Percentiles rank a stretch among this genome's conserved stretches.
Evolutionary conservation across 2,329 filamentous ascomycete genomes (phyloP).

Genomic region (Amauroascus niger): DNA sequence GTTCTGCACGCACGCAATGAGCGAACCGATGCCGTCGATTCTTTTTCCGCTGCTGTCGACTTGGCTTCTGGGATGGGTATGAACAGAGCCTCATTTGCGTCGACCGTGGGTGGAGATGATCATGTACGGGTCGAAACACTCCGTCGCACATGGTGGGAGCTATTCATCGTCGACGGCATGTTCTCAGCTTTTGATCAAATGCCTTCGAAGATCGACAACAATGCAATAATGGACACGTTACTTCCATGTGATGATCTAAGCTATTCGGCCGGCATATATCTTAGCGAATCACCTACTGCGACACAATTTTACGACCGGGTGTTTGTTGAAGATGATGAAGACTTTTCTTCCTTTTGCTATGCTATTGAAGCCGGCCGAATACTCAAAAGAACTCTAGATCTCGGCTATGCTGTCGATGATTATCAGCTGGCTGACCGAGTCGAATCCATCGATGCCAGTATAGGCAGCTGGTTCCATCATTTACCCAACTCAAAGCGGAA

Average conservation of each 20-base stretch:
- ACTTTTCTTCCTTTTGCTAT: constrained; percentile 77
- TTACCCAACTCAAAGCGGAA: constrained; percentile 63
- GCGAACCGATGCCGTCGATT: constrained; percentile 56
- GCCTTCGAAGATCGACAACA: constrained; percentile 53
- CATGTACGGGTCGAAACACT: constrained; percentile 69
- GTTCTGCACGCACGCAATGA: constrained; percentile 68
- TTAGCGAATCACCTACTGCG: constrained; percentile 51
- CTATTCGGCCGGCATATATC: constrained; percentile 45
- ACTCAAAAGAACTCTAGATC: constrained; percentile 60
- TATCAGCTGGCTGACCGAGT: constrained; percentile 44
- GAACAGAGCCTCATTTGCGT: constrained; percentile 59
- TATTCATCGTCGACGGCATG: constrained; percentile 75
- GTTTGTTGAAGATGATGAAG: constrained; percentile 57
- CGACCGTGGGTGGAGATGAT: constrained; percentile 53
- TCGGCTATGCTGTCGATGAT: constrained; percentile 31
- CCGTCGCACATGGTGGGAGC: constrained; percentile 83
- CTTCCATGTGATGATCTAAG: constrained; percentile 78
- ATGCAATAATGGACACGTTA: constrained; percentile 57
- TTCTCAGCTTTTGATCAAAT: constrained; percentile 58
- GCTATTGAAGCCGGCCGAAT: constrained; percentile 73
- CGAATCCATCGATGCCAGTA: constrained; percentile 48
- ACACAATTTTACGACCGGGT: constrained; percentile 67
- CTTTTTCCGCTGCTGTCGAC: constrained; percentile 58
- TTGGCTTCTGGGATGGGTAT: constrained; percentile 68
- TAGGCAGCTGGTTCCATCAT: constrained; percentile 69